A percentile compares a stretch with the other conserved stretches of the same genome.
Evolutionary conservation across 192 early-diverging fungal genomes (phyloP).

Genomic region (Mortierella hygrophila): DNA sequence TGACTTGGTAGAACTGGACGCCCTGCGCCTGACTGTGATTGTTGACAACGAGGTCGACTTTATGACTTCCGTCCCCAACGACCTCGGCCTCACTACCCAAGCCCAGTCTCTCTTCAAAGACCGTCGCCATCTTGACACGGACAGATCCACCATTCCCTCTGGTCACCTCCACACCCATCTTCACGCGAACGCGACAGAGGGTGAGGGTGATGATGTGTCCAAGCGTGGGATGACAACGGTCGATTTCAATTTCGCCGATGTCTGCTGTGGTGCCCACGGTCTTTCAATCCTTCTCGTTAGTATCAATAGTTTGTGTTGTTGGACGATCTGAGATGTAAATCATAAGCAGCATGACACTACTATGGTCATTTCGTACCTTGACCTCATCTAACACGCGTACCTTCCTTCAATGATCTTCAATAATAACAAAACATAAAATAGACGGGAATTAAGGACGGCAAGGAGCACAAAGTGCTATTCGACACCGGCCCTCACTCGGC

Average conservation of each 20-base stretch:
- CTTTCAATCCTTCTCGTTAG: slow-evolving; percentile 50
- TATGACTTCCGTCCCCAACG: slow-evolving; percentile 38
- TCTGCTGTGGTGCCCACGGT: slow-evolving; percentile 57
- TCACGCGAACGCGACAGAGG: neutral
- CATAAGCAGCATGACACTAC: no score
- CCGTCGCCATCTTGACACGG: slow-evolving; percentile 27
- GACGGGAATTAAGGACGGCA: slow-evolving; percentile 38
- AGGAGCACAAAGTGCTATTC: slow-evolving; percentile 47
- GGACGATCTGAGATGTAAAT: no score
- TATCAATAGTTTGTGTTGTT: neutral
- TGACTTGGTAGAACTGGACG: slow-evolving; percentile 45
- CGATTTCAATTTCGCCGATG: slow-evolving; percentile 38
- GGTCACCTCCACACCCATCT: neutral
- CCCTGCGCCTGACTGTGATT: slow-evolving; percentile 41
- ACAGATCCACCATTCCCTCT: slow-evolving; percentile 5
- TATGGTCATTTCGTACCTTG: neutral
- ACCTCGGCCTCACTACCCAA: slow-evolving; percentile 34
- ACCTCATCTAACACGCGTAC: neutral
- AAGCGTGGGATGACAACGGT: slow-evolving; percentile 11
- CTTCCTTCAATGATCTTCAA: neutral
- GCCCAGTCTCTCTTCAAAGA: slow-evolving; percentile 24
- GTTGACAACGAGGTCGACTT: slow-evolving; percentile 56
- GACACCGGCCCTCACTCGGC: slow-evolving; percentile 52
- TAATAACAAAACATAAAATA: neutral
- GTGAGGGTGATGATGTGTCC: neutral